Conservation (phyloP, 208 protist genomes). For the Pavlovales sp. region DNA sequence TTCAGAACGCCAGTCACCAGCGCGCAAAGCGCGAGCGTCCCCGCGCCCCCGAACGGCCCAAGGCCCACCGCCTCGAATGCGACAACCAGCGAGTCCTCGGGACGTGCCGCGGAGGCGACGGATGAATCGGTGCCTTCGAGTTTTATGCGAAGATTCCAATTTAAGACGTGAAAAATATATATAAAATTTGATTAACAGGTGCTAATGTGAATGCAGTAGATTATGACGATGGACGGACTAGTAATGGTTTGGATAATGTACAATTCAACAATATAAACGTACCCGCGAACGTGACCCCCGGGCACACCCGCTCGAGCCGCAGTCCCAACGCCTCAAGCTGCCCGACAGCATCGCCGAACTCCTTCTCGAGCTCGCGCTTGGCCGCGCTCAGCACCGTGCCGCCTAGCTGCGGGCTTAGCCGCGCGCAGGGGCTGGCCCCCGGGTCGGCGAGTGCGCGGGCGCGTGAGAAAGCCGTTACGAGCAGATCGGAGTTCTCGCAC, state of each 20-base stretch:
- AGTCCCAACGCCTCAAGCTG: not conserved
- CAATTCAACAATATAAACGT: no score
- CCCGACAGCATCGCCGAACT: not conserved
- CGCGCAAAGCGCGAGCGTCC: not conserved
- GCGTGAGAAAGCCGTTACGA: not conserved
- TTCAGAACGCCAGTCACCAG: slow-evolving; percentile 34
- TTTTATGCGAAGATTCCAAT: no score
- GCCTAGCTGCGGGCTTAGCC: not conserved
- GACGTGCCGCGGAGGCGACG: not conserved
- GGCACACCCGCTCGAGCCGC: not conserved
- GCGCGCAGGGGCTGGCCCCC: no score
- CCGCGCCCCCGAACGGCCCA: not conserved
- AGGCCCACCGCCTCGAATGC: slow-evolving; percentile 18
- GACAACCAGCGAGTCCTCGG: not conserved
- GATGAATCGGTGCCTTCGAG: not conserved
- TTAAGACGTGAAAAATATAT: no score
- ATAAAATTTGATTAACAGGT: no score
- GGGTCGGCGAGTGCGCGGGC: no score
- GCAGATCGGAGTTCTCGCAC: not conserved
- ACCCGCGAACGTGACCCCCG: not conserved
- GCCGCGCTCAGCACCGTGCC: not conserved
- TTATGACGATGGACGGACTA: no score
- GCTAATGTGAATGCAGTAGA: no score
- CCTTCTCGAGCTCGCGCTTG: not conserved
- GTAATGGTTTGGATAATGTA: no score